Evolutionary conservation across 208 protist species (phyloP), one percentile per base, ranked within the genome.

Genomic region (Trypanosomatidae sp.): DNA sequence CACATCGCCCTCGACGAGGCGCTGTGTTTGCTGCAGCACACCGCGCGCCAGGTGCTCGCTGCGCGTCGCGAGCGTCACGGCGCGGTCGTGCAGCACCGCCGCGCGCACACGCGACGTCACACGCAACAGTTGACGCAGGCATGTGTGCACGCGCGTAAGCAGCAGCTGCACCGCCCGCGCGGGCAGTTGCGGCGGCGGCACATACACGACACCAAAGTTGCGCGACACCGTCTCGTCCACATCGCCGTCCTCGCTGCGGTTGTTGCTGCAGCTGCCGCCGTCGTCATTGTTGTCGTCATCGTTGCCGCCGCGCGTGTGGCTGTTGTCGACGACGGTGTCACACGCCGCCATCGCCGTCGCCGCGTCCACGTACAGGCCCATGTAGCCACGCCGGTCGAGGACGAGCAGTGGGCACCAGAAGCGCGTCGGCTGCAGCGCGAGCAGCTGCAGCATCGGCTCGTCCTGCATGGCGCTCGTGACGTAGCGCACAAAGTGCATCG

Each of bases 371-470:
- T 56, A 76, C 7, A 90, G 57, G 6, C 71, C 79, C 0, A 61
- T 71, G 58, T 67, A 75, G 62, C 90, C 66, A 18, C 63, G 64
- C n/a, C 61, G 50, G 43, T 87, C 76, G 32, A 89, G 54, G 25
- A 88, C 53, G 16, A 83, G 28, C 33, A 79, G 66, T 4, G 81
- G 78, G 39, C 76, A 73, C 76, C 77, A 89, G 58, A 78, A 94
- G 10, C 81, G 75, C 32, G 76, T 52, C 15, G 81, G 71, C 35
- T 78, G 71, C 15, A 91, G 60, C 1, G 80, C 63, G 7, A 94
- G 68, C 24, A 88, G 66, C n/a, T 76, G 53, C 44, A 94, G 45
- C 80, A 94, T 88, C n/a, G 86, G 81, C 53, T 94, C 77, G 43
- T 89, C 86, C 47, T 89, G 62, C 20, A 89, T 43, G 19, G 77